phyloP scores from a whole-genome alignment of 805 yeast species.

The Saccharomycopsis sp. region DNA sequence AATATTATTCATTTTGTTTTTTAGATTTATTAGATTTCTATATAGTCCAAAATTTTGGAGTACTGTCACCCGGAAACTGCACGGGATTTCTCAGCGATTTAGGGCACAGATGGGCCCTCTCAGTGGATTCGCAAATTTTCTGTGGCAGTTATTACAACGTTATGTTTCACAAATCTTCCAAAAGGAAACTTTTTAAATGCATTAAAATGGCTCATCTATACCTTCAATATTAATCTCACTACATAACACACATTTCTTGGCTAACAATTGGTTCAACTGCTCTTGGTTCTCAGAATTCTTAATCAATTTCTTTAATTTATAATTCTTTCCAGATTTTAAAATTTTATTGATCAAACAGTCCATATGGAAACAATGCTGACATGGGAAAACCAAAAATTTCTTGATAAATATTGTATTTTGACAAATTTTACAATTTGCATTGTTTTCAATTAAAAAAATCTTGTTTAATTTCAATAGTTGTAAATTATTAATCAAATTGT shows the following conservation, averaged over 20 bases:
- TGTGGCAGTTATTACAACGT: too few relatives aligned
- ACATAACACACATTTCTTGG: constrained; percentile 65
- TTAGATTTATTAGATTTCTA: neutral
- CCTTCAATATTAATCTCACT: constrained; percentile 64
- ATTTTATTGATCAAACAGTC: constrained; percentile 72
- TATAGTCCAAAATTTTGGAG: too few relatives aligned
- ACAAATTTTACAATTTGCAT: constrained; percentile 53
- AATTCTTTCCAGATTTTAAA: constrained; percentile 57
- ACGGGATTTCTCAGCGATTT: too few relatives aligned
- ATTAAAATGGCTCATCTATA: constrained; percentile 61
- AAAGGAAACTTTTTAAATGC: too few relatives aligned
- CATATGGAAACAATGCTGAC: constrained; percentile 83
- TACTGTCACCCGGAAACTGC: too few relatives aligned
- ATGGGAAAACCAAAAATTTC: constrained; percentile 77
- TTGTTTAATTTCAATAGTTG: constrained; percentile 31
- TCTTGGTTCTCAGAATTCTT: too few relatives aligned
- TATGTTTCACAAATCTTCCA: too few relatives aligned
- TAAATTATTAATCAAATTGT: constrained; percentile 55
- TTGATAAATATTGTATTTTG: constrained; percentile 60
- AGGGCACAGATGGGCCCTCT: too few relatives aligned
- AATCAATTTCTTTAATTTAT: constrained; percentile 55
- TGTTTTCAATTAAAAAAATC: constrained; percentile 23
- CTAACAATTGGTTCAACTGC: neutral
- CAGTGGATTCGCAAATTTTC: too few relatives aligned
- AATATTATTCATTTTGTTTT: too few relatives aligned